Evolutionary conservation across 768 basidiomycete genomes (phyloP).

Genomic region (Omphalotus guepiniiformis): DNA sequence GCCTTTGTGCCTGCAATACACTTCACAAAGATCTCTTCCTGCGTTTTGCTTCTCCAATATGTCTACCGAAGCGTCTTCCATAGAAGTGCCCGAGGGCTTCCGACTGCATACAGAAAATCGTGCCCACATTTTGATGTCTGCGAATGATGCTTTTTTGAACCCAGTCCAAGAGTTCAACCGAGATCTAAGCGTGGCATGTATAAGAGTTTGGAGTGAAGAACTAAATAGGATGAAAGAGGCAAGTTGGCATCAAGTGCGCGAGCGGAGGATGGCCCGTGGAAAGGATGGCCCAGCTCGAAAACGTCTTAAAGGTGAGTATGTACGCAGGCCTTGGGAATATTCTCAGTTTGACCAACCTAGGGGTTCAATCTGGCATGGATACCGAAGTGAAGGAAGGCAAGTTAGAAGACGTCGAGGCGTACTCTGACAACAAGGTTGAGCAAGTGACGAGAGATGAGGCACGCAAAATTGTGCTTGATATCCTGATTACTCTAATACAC

Average conservation of each 20-base stretch:
- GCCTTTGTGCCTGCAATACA: neutral
- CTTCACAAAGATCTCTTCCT: too few species aligned
- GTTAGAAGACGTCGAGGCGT: too few species aligned
- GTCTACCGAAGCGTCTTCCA: slow-evolving; percentile 18
- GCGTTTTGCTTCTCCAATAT: slow-evolving; percentile 1
- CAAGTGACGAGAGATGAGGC: too few species aligned
- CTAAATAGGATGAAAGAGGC: slow-evolving; percentile 57
- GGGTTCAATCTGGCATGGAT: too few species aligned
- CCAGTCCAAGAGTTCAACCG: slow-evolving; percentile 99
- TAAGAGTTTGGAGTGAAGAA: slow-evolving; percentile 83
- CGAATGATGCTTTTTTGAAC: slow-evolving; percentile 90
- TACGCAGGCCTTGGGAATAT: too few species aligned
- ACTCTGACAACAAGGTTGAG: too few species aligned
- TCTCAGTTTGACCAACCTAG: too few species aligned
- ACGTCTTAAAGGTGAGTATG: slow-evolving; percentile 37
- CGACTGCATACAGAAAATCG: slow-evolving; percentile 79
- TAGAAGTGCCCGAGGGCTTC: slow-evolving; percentile 66
- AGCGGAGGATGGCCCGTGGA: slow-evolving; percentile 42
- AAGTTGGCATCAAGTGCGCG: slow-evolving; percentile 52
- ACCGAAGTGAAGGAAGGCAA: too few species aligned
- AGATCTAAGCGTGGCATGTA: slow-evolving; percentile 88
- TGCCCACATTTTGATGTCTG: slow-evolving; percentile 72
- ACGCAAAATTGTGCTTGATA: too few species aligned
- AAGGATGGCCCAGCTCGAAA: slow-evolving; percentile 35
- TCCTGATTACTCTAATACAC: too few species aligned